phyloP scores from a whole-genome alignment of 192 early-diverging fungal genomes.

The Borealophlyctis nickersoniae region DNA sequence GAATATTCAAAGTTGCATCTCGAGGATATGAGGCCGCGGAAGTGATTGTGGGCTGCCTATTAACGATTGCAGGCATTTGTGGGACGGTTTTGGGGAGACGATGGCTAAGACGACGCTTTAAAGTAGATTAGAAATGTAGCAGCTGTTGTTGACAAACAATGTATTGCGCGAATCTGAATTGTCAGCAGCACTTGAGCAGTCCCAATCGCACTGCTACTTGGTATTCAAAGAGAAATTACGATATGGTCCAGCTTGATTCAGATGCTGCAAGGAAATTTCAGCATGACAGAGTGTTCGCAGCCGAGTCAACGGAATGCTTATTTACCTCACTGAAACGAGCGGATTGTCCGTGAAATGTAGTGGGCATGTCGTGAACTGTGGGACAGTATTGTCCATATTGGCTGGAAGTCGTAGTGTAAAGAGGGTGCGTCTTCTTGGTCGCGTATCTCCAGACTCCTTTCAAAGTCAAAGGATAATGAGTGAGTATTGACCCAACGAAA shows the following conservation, averaged over 20 bases:
- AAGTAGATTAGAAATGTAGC: no score
- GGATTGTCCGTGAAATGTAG: constrained; percentile 43
- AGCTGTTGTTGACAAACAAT: no score
- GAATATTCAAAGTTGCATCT: constrained; percentile 33
- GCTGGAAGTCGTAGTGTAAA: constrained; percentile 50
- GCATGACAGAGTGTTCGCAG: neutral
- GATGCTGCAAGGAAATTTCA: constrained; percentile 23
- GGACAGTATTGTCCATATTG: constrained; percentile 40
- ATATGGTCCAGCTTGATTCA: constrained; percentile 42
- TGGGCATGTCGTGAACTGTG: constrained; percentile 54
- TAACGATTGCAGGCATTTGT: no score
- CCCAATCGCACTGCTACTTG: no score
- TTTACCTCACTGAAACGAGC: constrained; percentile 47
- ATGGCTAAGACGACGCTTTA: no score
- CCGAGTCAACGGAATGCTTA: neutral
- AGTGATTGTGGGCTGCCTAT: constrained; percentile 37
- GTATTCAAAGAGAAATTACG: constrained; percentile 41
- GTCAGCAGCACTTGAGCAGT: no score
- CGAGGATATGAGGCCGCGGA: constrained; percentile 37
- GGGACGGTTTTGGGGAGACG: no score
- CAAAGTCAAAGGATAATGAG: neutral
- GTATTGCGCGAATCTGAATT: no score
- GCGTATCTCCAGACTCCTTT: constrained; percentile 20
- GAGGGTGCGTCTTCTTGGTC: constrained; percentile 37
- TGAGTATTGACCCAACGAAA: neutral